A percentile compares a stretch with the other conserved stretches of the same genome.
Conservation (phyloP, 83 land plant species). For the Thuja plicata region DNA sequence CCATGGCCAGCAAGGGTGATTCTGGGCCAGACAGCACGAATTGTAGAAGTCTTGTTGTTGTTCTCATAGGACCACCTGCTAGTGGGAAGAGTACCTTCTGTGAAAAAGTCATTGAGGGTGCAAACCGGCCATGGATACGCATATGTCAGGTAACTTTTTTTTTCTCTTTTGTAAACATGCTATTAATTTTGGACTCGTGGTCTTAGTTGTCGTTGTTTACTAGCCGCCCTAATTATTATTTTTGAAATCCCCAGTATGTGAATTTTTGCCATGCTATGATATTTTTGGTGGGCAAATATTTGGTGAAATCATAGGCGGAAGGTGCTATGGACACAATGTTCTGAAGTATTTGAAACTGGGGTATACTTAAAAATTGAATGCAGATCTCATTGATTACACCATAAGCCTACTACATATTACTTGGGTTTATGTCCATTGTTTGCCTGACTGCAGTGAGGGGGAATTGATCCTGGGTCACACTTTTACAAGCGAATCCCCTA, state of each 20-base stretch:
- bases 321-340: no score
- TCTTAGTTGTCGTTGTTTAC: no score
- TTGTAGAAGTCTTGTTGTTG: constrained; percentile 40
- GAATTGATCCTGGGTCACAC: not conserved
- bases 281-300: no score
- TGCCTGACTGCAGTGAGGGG: not conserved
- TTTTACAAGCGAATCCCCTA: not conserved
- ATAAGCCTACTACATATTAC: no score
- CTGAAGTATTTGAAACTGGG: no score
- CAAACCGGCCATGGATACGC: constrained; percentile 70
- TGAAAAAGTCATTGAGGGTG: constrained; percentile 41
- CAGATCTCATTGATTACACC: no score
- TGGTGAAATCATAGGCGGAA: no score
- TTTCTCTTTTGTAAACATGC: not conserved
- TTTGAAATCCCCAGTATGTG: no score
- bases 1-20: not conserved
- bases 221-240: no score
- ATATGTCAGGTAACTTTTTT: constrained; percentile 78
- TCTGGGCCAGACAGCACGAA: constrained; percentile 26
- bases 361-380: no score
- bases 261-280: no score
- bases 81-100: constrained; percentile 93
- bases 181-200: not conserved
- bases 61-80: constrained; percentile 88
- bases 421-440: not conserved